Percentiles rank a stretch among this genome's conserved stretches.
Evolutionary conservation across 306 rosid genomes (phyloP).

Genomic region (Clitoria ternatea): DNA sequence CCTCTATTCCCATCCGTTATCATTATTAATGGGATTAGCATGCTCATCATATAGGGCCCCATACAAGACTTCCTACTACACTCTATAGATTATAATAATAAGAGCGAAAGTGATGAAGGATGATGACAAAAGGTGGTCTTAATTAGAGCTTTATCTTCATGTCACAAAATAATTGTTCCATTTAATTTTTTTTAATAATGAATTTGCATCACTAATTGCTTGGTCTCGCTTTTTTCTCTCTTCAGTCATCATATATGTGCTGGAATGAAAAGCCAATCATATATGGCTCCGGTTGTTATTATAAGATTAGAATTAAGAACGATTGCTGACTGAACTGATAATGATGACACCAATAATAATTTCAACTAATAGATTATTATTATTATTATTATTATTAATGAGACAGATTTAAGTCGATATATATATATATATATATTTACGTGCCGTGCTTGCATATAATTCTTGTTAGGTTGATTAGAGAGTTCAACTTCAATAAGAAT

Average conservation of each 20-base stretch:
- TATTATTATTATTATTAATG: too few relatives aligned
- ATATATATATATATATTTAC: too few relatives aligned
- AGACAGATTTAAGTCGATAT: conserved; percentile 8
- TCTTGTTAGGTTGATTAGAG: conserved; percentile 13
- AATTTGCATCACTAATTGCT: conserved; percentile 19
- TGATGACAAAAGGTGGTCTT: conserved; percentile 11
- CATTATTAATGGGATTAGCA: conserved; percentile 27
- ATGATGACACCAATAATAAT: not conserved
- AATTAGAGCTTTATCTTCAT: not conserved
- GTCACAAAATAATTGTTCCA: not conserved
- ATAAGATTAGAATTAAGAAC: conserved; percentile 13
- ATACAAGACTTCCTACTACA: conserved; percentile 28
- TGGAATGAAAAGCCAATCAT: not conserved
- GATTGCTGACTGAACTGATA: conserved; percentile 8
- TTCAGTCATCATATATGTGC: conserved; percentile 4
- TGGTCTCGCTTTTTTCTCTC: not conserved
- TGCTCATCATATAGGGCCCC: conserved; percentile 21
- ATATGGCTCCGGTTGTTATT: conserved; percentile 1
- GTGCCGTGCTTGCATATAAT: conserved; percentile 32
- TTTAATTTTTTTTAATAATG: not conserved
- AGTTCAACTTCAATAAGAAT: conserved; percentile 11
- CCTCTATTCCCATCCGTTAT: conserved; percentile 4
- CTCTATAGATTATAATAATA: conserved; percentile 8
- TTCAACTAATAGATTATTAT: too few relatives aligned
- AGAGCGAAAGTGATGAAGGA: conserved; percentile 14